These are phyloP conservation scores for Eragrostis tef DNA, from an alignment of 202 grass and related monocot genomes.

Conservation along the genomic window DNA sequence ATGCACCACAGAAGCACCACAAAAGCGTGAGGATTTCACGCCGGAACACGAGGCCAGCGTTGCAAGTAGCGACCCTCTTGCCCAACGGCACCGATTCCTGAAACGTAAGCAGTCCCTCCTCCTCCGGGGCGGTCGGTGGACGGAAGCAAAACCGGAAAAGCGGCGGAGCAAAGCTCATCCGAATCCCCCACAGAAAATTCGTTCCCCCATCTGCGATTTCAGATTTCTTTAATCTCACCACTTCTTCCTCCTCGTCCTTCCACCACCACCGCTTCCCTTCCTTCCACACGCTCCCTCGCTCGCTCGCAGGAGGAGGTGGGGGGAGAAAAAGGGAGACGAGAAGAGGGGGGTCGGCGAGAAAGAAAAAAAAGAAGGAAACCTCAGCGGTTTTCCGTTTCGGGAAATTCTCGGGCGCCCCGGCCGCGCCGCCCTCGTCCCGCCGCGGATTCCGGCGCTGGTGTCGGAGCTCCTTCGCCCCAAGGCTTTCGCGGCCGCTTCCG, in stretches of 20 bases:
- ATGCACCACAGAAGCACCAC: neutral
- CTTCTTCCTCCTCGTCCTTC: constrained; percentile 22
- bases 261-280: neutral
- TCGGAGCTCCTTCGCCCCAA: neutral
- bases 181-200: constrained; percentile 24
- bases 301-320: neutral
- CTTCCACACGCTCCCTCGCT: neutral
- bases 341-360: constrained; percentile 22
- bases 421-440: neutral
- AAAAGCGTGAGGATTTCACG: neutral
- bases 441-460: constrained; percentile 30
- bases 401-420: constrained; percentile 43
- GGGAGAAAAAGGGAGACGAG: neutral
- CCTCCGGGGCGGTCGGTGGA: neutral
- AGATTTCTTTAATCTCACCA: constrained; percentile 17
- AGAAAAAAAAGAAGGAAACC: constrained; percentile 32
- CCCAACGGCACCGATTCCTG: neutral
- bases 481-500: constrained; percentile 9
- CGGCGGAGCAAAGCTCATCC: neutral
- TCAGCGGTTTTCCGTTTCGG: constrained; percentile 66
- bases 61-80: neutral
- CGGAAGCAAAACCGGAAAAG: neutral
- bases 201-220: neutral
- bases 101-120: neutral
- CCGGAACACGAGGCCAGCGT: constrained; percentile 23